phyloP scores from a whole-genome alignment of 2,329 filamentous ascomycete species.

The Cordyceps cicadae region DNA sequence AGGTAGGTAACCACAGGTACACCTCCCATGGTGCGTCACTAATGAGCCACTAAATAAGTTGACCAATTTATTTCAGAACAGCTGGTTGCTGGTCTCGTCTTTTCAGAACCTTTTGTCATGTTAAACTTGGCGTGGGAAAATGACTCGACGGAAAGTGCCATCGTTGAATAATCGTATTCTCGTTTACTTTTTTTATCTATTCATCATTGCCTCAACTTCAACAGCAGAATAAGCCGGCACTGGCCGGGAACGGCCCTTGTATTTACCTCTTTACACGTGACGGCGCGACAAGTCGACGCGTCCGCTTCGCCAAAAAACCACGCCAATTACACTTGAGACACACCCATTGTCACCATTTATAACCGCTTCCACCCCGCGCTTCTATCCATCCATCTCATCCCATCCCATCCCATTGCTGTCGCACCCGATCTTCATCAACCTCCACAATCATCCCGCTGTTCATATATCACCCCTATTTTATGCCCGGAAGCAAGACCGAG shows the following conservation, averaged over 20 bases:
- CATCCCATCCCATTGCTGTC: not conserved
- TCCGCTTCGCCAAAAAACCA: not conserved
- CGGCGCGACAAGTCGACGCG: conserved; percentile 17
- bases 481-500: conserved; percentile 22
- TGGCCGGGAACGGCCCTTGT: not conserved
- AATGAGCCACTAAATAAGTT: too few relatives aligned
- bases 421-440: not conserved
- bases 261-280: conserved; percentile 22
- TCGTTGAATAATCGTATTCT: too few relatives aligned
- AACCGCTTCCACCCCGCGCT: not conserved
- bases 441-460: not conserved
- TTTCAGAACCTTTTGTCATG: too few relatives aligned
- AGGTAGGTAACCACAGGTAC: too few relatives aligned
- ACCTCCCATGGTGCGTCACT: too few relatives aligned
- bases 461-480: conserved; percentile 19
- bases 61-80: too few relatives aligned
- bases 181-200: not conserved
- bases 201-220: not conserved
- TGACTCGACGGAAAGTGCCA: too few relatives aligned
- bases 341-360: not conserved
- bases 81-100: too few relatives aligned
- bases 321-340: conserved; percentile 6
- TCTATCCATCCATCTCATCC: too few relatives aligned
- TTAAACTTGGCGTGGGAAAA: too few relatives aligned
- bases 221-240: not conserved